Percentiles rank a stretch among this genome's conserved stretches.
phyloP scores from a whole-genome alignment of 257 asterid species.

The Primulina tabacum region DNA sequence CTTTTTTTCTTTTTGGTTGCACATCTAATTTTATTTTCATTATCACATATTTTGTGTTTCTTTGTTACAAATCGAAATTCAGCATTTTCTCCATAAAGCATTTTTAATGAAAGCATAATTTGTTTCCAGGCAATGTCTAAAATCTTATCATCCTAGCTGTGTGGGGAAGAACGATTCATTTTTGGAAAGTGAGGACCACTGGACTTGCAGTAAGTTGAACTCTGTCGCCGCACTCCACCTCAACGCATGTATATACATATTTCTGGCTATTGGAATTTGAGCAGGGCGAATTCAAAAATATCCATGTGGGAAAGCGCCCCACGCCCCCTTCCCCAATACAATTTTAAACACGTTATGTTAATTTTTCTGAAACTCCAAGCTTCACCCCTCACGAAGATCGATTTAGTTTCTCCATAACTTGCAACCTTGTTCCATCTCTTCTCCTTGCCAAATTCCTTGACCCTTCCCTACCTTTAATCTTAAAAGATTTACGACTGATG shows the following conservation, averaged over 20 bases:
- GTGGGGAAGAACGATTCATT: slow-evolving; percentile 49
- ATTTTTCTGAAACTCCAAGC: too few species aligned
- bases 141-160: slow-evolving; percentile 68
- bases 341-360: too few species aligned
- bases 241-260: not conserved
- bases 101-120: slow-evolving; percentile 10
- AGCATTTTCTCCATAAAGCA: not conserved
- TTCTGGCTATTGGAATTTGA: not conserved
- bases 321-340: too few species aligned
- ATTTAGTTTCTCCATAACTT: too few species aligned
- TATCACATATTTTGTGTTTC: not conserved
- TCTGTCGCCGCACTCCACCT: not conserved
- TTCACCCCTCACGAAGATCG: too few species aligned
- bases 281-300: not conserved
- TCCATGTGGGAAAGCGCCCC: too few species aligned
- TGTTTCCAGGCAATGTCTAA: slow-evolving; percentile 65
- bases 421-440: too few species aligned
- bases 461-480: not conserved
- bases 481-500: too few species aligned
- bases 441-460: not conserved
- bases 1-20: not conserved
- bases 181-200: slow-evolving; percentile 34
- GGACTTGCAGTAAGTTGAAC: slow-evolving; percentile 63
- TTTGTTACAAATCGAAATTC: not conserved
- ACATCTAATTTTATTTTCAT: not conserved